Base-by-base conservation (phyloP, 495 filamentous ascomycete genomes). In the Hyaloscypha finlandica region DNA sequence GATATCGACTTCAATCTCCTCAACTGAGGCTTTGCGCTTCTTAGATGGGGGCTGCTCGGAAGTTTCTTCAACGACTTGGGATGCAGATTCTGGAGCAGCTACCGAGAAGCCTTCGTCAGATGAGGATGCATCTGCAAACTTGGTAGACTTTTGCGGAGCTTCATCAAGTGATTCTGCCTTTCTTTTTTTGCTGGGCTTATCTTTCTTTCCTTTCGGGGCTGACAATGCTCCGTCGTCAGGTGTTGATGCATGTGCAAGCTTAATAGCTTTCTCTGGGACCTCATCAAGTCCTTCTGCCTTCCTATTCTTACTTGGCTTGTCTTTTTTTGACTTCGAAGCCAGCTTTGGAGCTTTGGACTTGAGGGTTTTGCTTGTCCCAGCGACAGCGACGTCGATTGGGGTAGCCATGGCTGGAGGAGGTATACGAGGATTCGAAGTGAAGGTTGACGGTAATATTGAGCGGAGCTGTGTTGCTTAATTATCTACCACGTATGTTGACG, bases 1-100 rank as follows among this genome's bases (percentile, higher is more conserved):
- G 66, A 98, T 78, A 77, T 99, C 92, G 69, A 99, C 91, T 78
- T 96, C 91, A 73, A 99, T 86, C 72, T 97, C 92, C 51, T 84
- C 81, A 32, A 63, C 57, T 60, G 83, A 76, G 57, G 86, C 79
- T 70, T 91, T 88, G 72, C 92, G 91, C 80, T 94, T 93, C 77
- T 92, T 93, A 48, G 81, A 80, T 64, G 82, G 37, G 3, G 63
- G 61, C 14, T 31, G 33, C 56, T 66, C 30, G 4, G 57, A 25
- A 9, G 2, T 29, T 6, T 61, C 67, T 64, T 59, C 65, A 22
- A 53, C 61, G 12, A 22, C n/a, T 6, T 35, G 33, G 20, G 32
- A 8, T 51, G 52, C 29, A 8, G 67, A 29, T 35, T 52, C 42
- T n/a, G 19, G 20, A 29, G 56, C 14, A 16, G 2, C 39, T 66